Evolutionary conservation across 257 asterid species (phyloP).

Genomic region (Galeopsis tetrahit): DNA sequence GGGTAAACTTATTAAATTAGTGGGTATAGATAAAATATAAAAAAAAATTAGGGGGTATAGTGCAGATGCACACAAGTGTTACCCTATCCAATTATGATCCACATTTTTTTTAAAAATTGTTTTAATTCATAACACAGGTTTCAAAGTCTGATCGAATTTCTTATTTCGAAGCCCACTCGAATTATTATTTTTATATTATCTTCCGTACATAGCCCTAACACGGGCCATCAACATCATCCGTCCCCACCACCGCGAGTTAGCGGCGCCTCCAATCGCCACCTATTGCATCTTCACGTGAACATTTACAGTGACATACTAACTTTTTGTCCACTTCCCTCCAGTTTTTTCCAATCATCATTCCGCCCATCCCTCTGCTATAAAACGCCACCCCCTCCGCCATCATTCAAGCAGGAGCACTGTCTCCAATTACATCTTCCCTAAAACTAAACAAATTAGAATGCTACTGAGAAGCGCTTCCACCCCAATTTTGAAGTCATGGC

Average conservation of each 20-base stretch:
- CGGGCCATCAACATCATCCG: not conserved
- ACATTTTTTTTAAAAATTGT: no score
- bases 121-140: no score
- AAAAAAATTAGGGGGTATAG: no score
- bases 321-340: not conserved
- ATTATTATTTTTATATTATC: no score
- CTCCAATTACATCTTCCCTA: not conserved
- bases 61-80: no score
- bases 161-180: not conserved
- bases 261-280: slow-evolving; percentile 31
- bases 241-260: slow-evolving; percentile 4
- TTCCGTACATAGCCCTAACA: not conserved
- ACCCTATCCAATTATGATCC: no score
- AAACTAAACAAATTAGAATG: slow-evolving; percentile 31
- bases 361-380: slow-evolving; percentile 14
- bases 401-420: not conserved
- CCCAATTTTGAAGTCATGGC: slow-evolving; percentile 64
- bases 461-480: slow-evolving; percentile 66
- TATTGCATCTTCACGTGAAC: slow-evolving; percentile 35
- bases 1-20: no score
- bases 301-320: not conserved
- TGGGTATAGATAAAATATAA: no score
- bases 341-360: slow-evolving; percentile 23
- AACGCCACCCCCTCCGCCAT: slow-evolving; percentile 13
- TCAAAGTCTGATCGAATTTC: not conserved